phyloP scores from a whole-genome alignment of 176 grass and related monocot species.

The Zoysia japonica region DNA sequence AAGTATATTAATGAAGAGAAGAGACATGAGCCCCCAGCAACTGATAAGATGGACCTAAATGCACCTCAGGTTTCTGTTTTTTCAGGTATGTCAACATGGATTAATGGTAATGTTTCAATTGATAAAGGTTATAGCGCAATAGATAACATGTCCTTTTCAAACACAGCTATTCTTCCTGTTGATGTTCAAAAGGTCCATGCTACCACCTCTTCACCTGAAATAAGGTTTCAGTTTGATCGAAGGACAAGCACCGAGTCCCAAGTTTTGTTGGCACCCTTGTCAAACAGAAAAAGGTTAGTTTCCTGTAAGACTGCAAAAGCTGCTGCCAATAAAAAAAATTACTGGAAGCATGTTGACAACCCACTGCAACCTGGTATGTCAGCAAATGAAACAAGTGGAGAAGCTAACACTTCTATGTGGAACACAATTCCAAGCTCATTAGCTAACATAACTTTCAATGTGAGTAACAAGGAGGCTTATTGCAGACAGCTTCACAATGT shows the following conservation, averaged over 20 bases:
- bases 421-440: slow-evolving; percentile 38
- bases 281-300: slow-evolving; percentile 65
- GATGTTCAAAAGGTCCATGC: slow-evolving; percentile 43
- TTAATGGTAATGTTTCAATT: slow-evolving; percentile 53
- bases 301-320: slow-evolving; percentile 55
- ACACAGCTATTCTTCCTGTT: slow-evolving; percentile 42
- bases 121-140: slow-evolving; percentile 37
- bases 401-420: slow-evolving; percentile 41
- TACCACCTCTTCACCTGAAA: slow-evolving; percentile 49
- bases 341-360: slow-evolving; percentile 45
- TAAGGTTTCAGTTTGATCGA: slow-evolving; percentile 50
- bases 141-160: slow-evolving; percentile 33
- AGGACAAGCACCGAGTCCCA: slow-evolving; percentile 51
- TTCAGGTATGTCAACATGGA: slow-evolving; percentile 20
- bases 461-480: slow-evolving; percentile 38
- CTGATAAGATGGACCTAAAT: slow-evolving; percentile 40
- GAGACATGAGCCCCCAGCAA: slow-evolving; percentile 21
- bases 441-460: slow-evolving; percentile 41
- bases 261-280: slow-evolving; percentile 50
- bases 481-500: slow-evolving; percentile 39
- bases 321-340: slow-evolving; percentile 34
- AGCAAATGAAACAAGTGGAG: slow-evolving; percentile 37
- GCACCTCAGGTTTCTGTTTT: slow-evolving; percentile 37
- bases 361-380: slow-evolving; percentile 36
- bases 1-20: slow-evolving; percentile 38